Evolutionary conservation across 371 early-diverging fungal species (phyloP).

Genomic region (Apophysomyces sp.): DNA sequence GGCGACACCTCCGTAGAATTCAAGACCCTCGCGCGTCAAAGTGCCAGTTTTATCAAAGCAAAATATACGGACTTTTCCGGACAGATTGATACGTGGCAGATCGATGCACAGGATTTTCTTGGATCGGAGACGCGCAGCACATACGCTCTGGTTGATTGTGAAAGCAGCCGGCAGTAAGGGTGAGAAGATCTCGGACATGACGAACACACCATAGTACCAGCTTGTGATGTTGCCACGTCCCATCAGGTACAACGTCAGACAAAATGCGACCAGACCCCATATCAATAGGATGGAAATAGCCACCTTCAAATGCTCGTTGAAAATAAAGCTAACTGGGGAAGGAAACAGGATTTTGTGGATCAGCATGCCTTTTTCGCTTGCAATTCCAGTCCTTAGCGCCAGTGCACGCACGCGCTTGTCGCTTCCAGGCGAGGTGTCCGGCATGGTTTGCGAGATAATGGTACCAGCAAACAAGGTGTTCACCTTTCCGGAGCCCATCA

Average conservation of each 20-base stretch:
- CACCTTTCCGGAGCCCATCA: conserved; percentile 37
- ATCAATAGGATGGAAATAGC: conserved; percentile 61
- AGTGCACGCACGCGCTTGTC: conserved; percentile 37
- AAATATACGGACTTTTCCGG: conserved; percentile 86
- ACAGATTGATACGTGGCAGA: conserved; percentile 75
- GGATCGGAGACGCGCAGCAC: conserved; percentile 60
- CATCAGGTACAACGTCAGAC: conserved; percentile 56
- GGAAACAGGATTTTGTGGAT: conserved; percentile 80
- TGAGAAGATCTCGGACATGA: conserved; percentile 62
- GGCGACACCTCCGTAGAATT: conserved; percentile 48
- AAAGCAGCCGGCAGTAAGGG: conserved; percentile 73
- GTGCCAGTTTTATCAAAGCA: conserved; percentile 92
- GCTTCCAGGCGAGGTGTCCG: conserved; percentile 2
- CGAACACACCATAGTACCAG: conserved; percentile 63
- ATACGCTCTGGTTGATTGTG: conserved; percentile 70
- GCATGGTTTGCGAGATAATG: conserved; percentile 47
- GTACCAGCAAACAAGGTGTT: conserved; percentile 68
- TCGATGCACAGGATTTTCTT: conserved; percentile 70
- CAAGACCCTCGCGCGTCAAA: conserved; percentile 74
- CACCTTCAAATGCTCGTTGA: conserved; percentile 71
- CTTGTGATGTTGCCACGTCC: conserved; percentile 49
- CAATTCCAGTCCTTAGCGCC: conserved; percentile 72
- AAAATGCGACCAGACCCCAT: conserved; percentile 60
- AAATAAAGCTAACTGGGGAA: conserved; percentile 62
- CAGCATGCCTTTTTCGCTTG: conserved; percentile 74